Base-by-base conservation (phyloP, 2,329 filamentous ascomycete genomes). In the Monosporascus sp. region DNA sequence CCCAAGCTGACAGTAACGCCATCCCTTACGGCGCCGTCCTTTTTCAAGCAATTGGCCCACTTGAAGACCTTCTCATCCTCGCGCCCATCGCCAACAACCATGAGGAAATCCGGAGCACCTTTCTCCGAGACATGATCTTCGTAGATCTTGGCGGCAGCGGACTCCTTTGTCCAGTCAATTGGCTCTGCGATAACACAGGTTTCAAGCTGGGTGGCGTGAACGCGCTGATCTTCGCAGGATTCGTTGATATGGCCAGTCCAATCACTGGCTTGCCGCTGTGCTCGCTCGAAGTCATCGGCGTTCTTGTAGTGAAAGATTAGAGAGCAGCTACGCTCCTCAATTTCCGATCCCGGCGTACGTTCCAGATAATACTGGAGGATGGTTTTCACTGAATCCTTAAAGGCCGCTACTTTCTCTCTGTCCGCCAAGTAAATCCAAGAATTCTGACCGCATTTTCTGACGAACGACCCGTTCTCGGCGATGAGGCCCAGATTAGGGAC, bases 181-280 rank as follows among this genome's bases (percentile, higher is more conserved):
- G 91, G 88, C 68, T 96, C 92, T 17, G 97, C 90, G 11, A 92
- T 78, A 49, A 97, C 85, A 43, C 86, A 88, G 35, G 89, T 85
- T 53, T 94, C 89, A 15, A 90, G 77, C 1, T 89, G 87, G 18
- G 96, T 82, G 5, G 93, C 93, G 65, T 91, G 90, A 5, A 97
- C 88, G 35, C 85, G 82, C 70, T 95, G 89, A 52, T 81, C 83
- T 66, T 91, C 87, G 67, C 91, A 96, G 0, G 91, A 89, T 66
- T 96, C 92, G 66, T 97, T 97, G 77, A 97, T 94, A 64, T 97
- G 92, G 57, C 89, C 92, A 0, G 91, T 91, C 65, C 91, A 96
- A 67, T 97, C 93, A 20, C 87, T 88, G 0, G 91, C 93, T 63
- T 92, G 88, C 20, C 91, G 85, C 54, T 82, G 79, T 0, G 92